Evolutionary conservation across 768 basidiomycete genomes (phyloP).

Genomic region (Exidia glandulosa): DNA sequence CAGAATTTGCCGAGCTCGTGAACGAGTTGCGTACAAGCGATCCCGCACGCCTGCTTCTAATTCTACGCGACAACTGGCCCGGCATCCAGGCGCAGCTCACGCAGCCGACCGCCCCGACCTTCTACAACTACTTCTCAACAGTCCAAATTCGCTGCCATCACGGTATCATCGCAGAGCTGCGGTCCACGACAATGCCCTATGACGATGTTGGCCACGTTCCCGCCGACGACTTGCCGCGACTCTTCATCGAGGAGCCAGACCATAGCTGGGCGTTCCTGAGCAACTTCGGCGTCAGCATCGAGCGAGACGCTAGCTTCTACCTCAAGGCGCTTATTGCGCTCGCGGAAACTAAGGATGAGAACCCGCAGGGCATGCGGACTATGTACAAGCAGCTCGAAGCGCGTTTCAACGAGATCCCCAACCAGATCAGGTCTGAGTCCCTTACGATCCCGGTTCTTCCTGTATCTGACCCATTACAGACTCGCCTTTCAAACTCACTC

Average conservation of each 20-base stretch:
- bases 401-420: constrained; percentile 13
- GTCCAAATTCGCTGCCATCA: not conserved
- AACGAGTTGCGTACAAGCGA: not conserved
- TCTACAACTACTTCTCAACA: not conserved
- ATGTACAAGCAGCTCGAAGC: constrained; percentile 13
- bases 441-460: not conserved
- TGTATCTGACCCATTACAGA: not conserved
- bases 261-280: constrained; percentile 11
- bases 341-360: constrained; percentile 2
- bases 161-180: not conserved
- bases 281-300: constrained; percentile 8
- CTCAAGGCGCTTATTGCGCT: constrained; percentile 9
- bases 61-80: not conserved
- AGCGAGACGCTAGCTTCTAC: constrained; percentile 9
- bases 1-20: not conserved
- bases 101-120: not conserved
- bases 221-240: not conserved
- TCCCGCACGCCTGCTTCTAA: not conserved
- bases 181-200: not conserved
- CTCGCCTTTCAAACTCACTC: not conserved
- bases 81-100: not conserved
- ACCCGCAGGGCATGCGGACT: not conserved
- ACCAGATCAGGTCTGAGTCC: constrained; percentile 10
- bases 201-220: not conserved
- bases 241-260: not conserved